Base-by-base conservation (phyloP, 176 grass and related monocot genomes). In the Tuctoria greenei region DNA sequence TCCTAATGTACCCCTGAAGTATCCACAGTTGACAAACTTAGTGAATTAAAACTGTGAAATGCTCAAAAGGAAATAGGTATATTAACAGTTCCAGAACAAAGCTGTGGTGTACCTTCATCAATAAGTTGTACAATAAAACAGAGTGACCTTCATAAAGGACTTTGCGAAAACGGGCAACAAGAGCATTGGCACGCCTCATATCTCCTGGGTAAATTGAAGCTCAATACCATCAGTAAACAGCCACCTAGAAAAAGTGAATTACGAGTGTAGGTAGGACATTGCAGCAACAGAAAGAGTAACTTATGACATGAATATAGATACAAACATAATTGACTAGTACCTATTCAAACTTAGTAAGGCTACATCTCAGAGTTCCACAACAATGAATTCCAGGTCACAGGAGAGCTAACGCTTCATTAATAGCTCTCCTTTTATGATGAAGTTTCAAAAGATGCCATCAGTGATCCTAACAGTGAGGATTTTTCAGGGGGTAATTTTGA, bases 151-250 rank as follows among this genome's bases (percentile, higher is more conserved):
- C 72, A 38, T 81, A 86, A 89, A 97, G 84, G 17, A 97, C 81
- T 74, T 83, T 75, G 50, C 86, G 84, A 73, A 81, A 93, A 80
- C 86, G 85, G 25, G 88, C 88, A 47, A 97, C 84, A 81, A 97
- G 88, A 85, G 88, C 94, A 89, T 97, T 97, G 71, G 91, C 94
- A 83, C 88, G 94, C 24, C 91, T 73, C 81, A 93, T 89, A 78
- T 97, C 91, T 89, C 94, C 91, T 93, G 71, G 18, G 72, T 56
- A 81, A 24, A 70, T 75, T 52, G 2, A 84, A 80, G 20, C 75
- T 69, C 7, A 81, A 63, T 35, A 46, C 34, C 27, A 46, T 88
- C 37, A 75, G 37, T 38, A 72, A 76, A 56, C 4, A 9, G 8
- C 1, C 12, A 71, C 26, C 36, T 77, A 76, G 25, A 9, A 10